Base-by-base conservation (phyloP, 1,284 basidiomycete genomes). In the Microstroma glucosiphilum region DNA sequence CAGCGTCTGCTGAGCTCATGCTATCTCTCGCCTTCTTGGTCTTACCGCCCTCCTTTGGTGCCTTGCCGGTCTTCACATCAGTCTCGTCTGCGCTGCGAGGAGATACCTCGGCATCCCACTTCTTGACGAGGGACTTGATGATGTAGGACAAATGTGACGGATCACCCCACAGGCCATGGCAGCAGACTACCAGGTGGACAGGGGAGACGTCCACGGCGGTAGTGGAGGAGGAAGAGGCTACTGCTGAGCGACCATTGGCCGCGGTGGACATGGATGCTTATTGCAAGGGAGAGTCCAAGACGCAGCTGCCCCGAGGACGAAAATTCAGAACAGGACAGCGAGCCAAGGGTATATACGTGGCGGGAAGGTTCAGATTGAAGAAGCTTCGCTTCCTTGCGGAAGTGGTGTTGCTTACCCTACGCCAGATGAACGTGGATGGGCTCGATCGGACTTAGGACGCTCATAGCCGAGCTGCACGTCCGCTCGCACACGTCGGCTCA, bases 131-230 rank as follows among this genome's bases (percentile, higher is more conserved):
- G n/a, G 82, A 81, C 54, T 82, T 81, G 57, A 81, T 72, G 75
- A 84, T 79, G 65, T 82, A 80, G 0, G 80, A 77, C 12, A 87
- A 81, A 72, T 88, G 83, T 48, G 60, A 58, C 0, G 89, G 86
- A 68, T 86, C 84, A 1, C 90, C 89, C 89, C 89, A 91, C 85
- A 91, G 89, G 42, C 90, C 90, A 71, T 91, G 89, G 48, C 89
- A 84, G 61, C 89, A 83, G 30, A 90, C 86, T 17, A 88, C 82
- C 12, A 89, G 82, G 70, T 88, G 88, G 12, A 80, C 68, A 26
- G 19, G 56, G 15, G 55, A 57, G 13, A n/a, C 7, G 51, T 13
- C 26, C 21, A 21, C n/a, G 25, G 51, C n/a, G 43, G 43, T 12
- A 12, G 43, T 48, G 43, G 43, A 21, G 17, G 43, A n/a, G 17